Evolutionary conservation across 2,329 filamentous ascomycete species (phyloP).

Genomic region (Botrytis hyacinthi): DNA sequence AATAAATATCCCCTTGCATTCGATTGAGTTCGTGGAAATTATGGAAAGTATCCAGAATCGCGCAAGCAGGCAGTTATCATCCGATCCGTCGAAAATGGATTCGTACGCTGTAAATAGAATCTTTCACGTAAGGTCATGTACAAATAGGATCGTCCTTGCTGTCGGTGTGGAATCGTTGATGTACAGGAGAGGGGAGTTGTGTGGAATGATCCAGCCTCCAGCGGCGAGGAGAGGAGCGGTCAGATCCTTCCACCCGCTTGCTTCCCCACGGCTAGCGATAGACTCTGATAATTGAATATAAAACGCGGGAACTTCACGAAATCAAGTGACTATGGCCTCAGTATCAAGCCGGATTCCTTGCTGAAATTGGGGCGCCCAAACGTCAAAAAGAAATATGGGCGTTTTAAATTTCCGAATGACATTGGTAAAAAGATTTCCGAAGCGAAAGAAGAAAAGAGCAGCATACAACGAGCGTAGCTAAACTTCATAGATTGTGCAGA

Average conservation of each 20-base stretch:
- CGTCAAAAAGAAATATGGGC: neutral
- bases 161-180: slow-evolving; percentile 13
- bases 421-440: neutral
- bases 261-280: slow-evolving; percentile 11
- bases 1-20: slow-evolving; percentile 3
- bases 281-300: neutral
- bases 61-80: neutral
- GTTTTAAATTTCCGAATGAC: neutral
- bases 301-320: slow-evolving; percentile 17
- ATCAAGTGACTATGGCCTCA: slow-evolving; percentile 10
- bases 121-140: slow-evolving; percentile 10
- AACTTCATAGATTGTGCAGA: neutral
- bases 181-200: slow-evolving; percentile 3
- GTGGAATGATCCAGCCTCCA: neutral
- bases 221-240: slow-evolving; percentile 6
- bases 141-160: neutral
- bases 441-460: neutral
- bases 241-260: slow-evolving; percentile 11
- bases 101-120: neutral
- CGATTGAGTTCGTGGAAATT: neutral
- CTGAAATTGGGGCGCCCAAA: neutral
- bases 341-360: neutral
- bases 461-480: neutral
- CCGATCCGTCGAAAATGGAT: neutral
- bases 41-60: neutral